Base-by-base conservation (phyloP, 306 rosid genomes). In the Malus fusca region DNA sequence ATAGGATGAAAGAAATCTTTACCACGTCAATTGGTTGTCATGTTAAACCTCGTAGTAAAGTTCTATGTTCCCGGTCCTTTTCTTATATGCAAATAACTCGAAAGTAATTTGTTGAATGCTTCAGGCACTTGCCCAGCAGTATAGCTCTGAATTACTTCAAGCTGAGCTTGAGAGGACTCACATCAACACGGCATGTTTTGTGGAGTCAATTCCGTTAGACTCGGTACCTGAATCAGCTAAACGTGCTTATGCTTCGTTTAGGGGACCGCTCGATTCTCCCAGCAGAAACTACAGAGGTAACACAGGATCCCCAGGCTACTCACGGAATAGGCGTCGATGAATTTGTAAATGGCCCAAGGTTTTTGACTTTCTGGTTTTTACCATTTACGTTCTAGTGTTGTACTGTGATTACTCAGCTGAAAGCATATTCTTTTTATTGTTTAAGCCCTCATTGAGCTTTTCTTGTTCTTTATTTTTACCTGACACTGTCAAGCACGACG, bases 91-190 rank as follows among this genome's bases (percentile, higher is more conserved):
- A 21, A 22, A 3, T 6, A 19, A 43, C 84, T 80, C 52, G 74
- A 0, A 15, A 59, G 75, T 62, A 76, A 71, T 75, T 72, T 66
- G 66, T 77, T 83, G 68, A 66, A 28, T 72, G 74, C 65, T 75
- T 66, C 89, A 96, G 99, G 91, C 89, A 74, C 88, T 92, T 70
- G 97, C 99, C 11, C 99, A 96, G 87, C 97, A 92, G 78, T 92
- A 71, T 79, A 88, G 97, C 85, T 85, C 97, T 1, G 99, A 96
- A 79, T 85, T 96, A 46, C 96, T 96, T 76, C 92, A 90, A 81
- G 82, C 80, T 71, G 99, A 96, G 80, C 93, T 96, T 8, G 99
- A 92, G 87, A 85, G 98, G 81, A 96, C 99, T 43, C 97, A 95
- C 35, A 90, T 96, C 78, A 96, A 96, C 86, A 90, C 98, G 9